These are phyloP conservation scores for Pseudozyma sp. DNA, from an alignment of 1,284 basidiomycete genomes.

Conservation along the genomic window DNA sequence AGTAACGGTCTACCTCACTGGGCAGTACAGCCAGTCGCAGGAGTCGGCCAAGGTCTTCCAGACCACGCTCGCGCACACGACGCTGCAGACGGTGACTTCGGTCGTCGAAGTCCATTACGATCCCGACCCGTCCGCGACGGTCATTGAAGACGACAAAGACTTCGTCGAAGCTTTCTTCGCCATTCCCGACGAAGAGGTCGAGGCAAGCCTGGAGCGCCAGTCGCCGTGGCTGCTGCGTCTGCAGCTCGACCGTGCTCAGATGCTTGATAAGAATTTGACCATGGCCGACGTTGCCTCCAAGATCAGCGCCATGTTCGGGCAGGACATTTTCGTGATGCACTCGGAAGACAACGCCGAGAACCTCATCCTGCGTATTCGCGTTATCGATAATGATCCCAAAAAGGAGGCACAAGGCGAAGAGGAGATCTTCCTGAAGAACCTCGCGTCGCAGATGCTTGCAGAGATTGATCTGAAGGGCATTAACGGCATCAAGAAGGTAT, in stretches of 20 bases:
- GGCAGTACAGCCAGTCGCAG: constrained; percentile 69
- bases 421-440: constrained; percentile 93
- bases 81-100: constrained; percentile 91
- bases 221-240: constrained; percentile 98
- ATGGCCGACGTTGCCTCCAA: constrained; percentile 95
- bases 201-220: constrained; percentile 87
- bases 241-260: constrained; percentile 94
- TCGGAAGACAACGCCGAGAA: constrained; percentile 99
- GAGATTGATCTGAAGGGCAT: constrained; percentile 93
- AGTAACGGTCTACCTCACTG: constrained; percentile 80
- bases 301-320: constrained; percentile 93
- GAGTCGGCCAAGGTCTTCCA: constrained; percentile 83
- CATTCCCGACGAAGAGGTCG: constrained; percentile 96
- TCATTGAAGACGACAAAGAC: constrained; percentile 94
- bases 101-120: constrained; percentile 99
- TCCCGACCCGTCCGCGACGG: constrained; percentile 90
- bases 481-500: constrained; percentile 88
- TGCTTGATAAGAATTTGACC: constrained; percentile 95
- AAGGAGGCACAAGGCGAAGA: constrained; percentile 95
- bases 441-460: constrained; percentile 96
- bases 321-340: constrained; percentile 97
- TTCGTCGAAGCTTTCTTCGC: constrained; percentile 99
- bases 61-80: constrained; percentile 93
- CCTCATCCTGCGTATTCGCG: constrained; percentile 95
- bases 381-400: constrained; percentile 84